Conservation (phyloP, 805 yeast genomes). For the Saccharomyces eubayanus region DNA sequence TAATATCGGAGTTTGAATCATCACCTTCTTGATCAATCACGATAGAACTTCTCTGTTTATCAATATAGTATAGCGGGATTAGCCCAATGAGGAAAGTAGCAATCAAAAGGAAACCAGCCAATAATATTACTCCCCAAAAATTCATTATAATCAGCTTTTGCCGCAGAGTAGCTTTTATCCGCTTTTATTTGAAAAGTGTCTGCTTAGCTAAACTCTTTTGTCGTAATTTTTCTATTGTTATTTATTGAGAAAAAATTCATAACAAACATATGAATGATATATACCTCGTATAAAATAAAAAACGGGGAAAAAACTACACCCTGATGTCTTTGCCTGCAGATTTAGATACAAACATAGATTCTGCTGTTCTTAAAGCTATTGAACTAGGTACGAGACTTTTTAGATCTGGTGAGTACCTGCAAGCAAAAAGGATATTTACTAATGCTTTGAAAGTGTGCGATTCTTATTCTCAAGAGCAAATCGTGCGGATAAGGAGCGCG, state of each 20-base stretch:
- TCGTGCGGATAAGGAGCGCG: constrained; percentile 11
- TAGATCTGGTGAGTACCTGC: constrained; percentile 16
- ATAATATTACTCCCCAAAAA: constrained; percentile 4
- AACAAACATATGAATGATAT: not conserved
- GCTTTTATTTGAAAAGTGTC: not conserved
- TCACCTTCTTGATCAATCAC: not conserved
- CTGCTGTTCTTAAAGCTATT: constrained; percentile 23
- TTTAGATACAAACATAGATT: constrained; percentile 4
- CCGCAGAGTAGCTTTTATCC: not conserved
- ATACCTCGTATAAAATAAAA: not conserved
- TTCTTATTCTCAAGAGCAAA: constrained; percentile 15
- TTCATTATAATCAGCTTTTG: not conserved
- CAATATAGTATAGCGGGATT: constrained; percentile 20
- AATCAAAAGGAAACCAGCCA: constrained; percentile 12
- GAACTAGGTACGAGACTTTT: constrained; percentile 24
- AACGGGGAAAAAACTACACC: not conserved
- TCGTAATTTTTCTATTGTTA: not conserved
- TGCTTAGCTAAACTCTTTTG: not conserved
- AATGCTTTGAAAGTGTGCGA: constrained; percentile 21
- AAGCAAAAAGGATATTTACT: constrained; percentile 23
- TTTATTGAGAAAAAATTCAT: not conserved
- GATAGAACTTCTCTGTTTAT: not conserved
- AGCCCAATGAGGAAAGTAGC: constrained; percentile 27
- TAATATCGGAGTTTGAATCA: constrained; percentile 6
- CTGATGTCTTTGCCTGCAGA: not conserved